Evolutionary conservation across 148 eudicot species (phyloP).

Genomic region (Vaccinium macrocarpon): DNA sequence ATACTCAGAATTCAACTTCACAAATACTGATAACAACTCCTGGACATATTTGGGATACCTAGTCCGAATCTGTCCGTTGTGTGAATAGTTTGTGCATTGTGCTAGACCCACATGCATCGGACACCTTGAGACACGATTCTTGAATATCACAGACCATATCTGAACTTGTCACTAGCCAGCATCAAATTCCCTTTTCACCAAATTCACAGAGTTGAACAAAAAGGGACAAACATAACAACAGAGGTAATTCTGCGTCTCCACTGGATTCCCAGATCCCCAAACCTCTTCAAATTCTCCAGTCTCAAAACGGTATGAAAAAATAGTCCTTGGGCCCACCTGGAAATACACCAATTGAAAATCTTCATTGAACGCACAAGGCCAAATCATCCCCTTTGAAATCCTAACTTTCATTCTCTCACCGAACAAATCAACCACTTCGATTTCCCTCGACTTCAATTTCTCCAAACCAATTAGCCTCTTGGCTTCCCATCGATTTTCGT

Average conservation of each 20-base stretch:
- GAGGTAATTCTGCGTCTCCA: neutral
- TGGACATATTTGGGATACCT: neutral
- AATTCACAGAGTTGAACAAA: constrained; percentile 14
- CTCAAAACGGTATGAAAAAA: constrained; percentile 18
- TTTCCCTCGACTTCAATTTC: neutral
- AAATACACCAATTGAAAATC: constrained; percentile 20
- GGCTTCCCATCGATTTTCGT: neutral
- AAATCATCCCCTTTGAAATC: neutral
- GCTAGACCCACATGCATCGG: too few species aligned
- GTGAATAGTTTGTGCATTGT: too few species aligned
- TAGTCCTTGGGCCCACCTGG: neutral
- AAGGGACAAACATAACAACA: constrained; percentile 1
- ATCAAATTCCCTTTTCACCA: constrained; percentile 3
- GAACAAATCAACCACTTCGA: neutral
- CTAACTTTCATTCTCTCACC: neutral
- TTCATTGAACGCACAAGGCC: constrained; percentile 20
- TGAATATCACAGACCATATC: neutral
- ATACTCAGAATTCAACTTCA: too few species aligned
- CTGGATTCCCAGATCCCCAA: constrained; percentile 6
- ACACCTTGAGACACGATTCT: too few species aligned
- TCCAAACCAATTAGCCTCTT: neutral
- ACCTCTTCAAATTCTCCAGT: constrained; percentile 11
- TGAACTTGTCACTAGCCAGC: neutral
- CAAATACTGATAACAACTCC: neutral
- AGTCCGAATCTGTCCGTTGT: too few species aligned